Base-by-base conservation (phyloP, 345 rosid species). In the Murraya paniculata region DNA sequence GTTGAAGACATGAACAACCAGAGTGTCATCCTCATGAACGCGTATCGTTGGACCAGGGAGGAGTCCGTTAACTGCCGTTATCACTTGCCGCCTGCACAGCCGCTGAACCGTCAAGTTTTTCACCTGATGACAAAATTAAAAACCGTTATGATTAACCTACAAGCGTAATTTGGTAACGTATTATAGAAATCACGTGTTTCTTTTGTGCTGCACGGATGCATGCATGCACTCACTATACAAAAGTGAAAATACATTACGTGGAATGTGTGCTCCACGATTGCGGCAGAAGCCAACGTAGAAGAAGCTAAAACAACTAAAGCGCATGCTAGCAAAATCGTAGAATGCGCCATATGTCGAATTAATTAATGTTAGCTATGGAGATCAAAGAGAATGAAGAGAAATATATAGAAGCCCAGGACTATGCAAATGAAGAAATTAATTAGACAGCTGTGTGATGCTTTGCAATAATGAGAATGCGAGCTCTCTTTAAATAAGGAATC, bases 21-120 rank as follows among this genome's bases (percentile, higher is more conserved):
- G 89, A 3, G 90, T 90, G 82, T 95, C 99, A 9, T 98, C 98
- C 76, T 92, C 99, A 5, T 71, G 82, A 68, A 74, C 97, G 0
- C 55, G 70, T 53, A 95, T 25, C 0, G 89, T 85, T 14, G 99
- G 98, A 25, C 99, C 99, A 1, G 99, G 99, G 7, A 92, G 66
- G 67, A 84, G 82, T 71, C 90, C 97, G 81, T 95, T 93, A 77
- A 92, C 97, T 1, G 90, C 94, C 10, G 94, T 88, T 68, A 93
- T 71, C 77, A 86, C 88, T 78, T 84, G 93, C 73, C 78, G 75
- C n/a, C 64, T 71, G 88, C 99, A 93, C 22, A 95, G 77, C 78
- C 88, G 83, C 18, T 64, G 62, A 21, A 91, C 74, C 2, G 92
- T 88, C 22, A 85, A 80, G 75, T 92, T 91, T 90, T 88, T 65